These are phyloP conservation scores for Heterobasidion occidentale DNA, from an alignment of 1,284 basidiomycete genomes.

Conservation along the genomic window DNA sequence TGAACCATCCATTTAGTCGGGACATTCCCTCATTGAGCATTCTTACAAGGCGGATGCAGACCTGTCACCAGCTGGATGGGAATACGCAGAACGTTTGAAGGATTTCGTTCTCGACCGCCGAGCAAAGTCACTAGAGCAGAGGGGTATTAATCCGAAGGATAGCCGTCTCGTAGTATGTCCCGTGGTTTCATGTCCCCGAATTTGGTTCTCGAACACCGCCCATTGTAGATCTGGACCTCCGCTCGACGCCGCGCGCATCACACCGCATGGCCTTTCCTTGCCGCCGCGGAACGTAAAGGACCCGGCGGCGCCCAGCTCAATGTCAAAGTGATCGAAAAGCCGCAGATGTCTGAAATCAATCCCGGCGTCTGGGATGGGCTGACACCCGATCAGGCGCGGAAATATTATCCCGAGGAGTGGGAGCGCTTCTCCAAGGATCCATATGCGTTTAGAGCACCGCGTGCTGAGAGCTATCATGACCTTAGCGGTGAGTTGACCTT, in stretches of 20 bases:
- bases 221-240: slow-evolving; percentile 88
- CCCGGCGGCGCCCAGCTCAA: slow-evolving; percentile 18
- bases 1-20: slow-evolving; percentile 48
- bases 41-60: slow-evolving; percentile 99
- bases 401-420: slow-evolving; percentile 92
- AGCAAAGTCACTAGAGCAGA: slow-evolving; percentile 58
- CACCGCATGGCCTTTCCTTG: slow-evolving; percentile 92
- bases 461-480: slow-evolving; percentile 93
- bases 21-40: slow-evolving; percentile 95
- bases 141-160: slow-evolving; percentile 54
- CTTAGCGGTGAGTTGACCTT: slow-evolving; percentile 47
- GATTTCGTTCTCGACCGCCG: slow-evolving; percentile 79
- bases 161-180: slow-evolving; percentile 67
- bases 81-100: slow-evolving; percentile 84
- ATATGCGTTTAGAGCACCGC: slow-evolving; percentile 86
- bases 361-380: slow-evolving; percentile 96
- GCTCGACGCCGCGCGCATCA: slow-evolving; percentile 89
- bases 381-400: slow-evolving; percentile 83
- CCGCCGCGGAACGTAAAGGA: slow-evolving; percentile 18
- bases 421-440: slow-evolving; percentile 88
- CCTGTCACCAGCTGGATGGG: slow-evolving; percentile 90
- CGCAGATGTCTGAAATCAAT: slow-evolving; percentile 97
- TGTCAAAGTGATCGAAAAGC: slow-evolving; percentile 87
- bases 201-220: not conserved
- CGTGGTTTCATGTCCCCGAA: not conserved